These are phyloP conservation scores for Colletotrichum sp. DNA, from an alignment of 2,329 filamentous ascomycete species.

Conservation along the genomic window DNA sequence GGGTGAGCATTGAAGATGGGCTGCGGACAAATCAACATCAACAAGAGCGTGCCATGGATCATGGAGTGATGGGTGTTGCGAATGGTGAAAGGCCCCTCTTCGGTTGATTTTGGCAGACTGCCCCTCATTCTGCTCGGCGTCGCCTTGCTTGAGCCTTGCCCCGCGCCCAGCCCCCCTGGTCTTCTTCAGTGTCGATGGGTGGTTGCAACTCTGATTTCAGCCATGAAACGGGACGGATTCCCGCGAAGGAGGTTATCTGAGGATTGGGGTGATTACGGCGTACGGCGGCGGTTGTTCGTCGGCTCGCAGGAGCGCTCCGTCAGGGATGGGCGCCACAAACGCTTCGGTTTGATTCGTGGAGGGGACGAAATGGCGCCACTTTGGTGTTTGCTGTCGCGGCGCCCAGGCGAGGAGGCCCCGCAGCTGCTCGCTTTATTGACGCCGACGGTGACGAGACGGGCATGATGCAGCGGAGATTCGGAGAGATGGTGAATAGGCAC, in stretches of 20 bases:
- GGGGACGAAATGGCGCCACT: constrained; percentile 4
- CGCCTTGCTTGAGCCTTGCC: neutral
- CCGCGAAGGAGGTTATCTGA: neutral
- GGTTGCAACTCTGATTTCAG: constrained; percentile 1
- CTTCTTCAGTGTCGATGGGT: neutral
- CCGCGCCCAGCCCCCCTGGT: neutral
- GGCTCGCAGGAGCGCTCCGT: neutral
- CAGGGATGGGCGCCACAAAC: neutral
- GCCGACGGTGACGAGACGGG: constrained; percentile 11
- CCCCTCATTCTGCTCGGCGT: neutral
- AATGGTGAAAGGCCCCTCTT: neutral
- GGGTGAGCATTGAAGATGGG: neutral
- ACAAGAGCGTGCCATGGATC: neutral
- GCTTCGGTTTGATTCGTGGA: constrained; percentile 2
- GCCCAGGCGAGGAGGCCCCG: neutral
- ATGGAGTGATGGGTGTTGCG: neutral
- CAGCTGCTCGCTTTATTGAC: constrained; percentile 9
- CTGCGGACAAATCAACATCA: constrained; percentile 1
- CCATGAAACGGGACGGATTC: constrained; percentile 19
- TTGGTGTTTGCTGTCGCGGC: neutral
- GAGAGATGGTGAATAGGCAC: neutral
- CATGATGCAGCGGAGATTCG: constrained; percentile 11
- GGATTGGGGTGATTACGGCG: constrained; percentile 5
- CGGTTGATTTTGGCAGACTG: neutral
- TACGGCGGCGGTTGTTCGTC: constrained; percentile 16